A percentile compares a stretch with the other conserved stretches of the same genome.
Evolutionary conservation across 768 basidiomycete species (phyloP).

Genomic region (Psilocybe sp.): DNA sequence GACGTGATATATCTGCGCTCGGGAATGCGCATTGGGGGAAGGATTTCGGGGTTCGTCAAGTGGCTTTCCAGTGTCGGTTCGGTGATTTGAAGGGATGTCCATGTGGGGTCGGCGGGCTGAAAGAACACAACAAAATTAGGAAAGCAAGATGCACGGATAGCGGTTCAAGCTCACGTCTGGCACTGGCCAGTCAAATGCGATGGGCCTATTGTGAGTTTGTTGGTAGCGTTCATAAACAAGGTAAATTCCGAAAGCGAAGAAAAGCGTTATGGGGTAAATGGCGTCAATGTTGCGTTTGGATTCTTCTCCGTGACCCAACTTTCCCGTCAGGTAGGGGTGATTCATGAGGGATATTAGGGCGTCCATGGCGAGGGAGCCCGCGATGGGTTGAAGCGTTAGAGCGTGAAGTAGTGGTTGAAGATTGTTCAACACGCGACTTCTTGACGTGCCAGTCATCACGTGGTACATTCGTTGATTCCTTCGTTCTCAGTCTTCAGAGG

Average conservation of each 20-base stretch:
- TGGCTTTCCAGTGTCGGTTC: conserved; percentile 69
- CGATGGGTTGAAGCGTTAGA: conserved; percentile 9
- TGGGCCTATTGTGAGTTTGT: conserved; percentile 68
- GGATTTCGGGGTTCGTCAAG: conserved; percentile 47
- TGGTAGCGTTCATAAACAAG: conserved; percentile 74
- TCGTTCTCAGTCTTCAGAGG: neutral
- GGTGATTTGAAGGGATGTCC: conserved; percentile 50
- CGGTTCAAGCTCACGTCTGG: conserved; percentile 51
- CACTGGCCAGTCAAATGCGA: conserved; percentile 56
- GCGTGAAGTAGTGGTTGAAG: conserved; percentile 1
- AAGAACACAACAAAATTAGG: neutral
- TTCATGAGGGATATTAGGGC: conserved; percentile 46
- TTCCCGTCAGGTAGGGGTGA: conserved; percentile 51
- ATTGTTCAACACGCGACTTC: conserved; percentile 24
- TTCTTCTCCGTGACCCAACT: conserved; percentile 45
- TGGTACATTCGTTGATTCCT: conserved; percentile 5
- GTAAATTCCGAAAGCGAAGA: conserved; percentile 78
- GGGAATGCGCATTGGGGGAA: conserved; percentile 42
- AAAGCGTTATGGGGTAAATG: conserved; percentile 62
- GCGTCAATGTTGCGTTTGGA: conserved; percentile 55
- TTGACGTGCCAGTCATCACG: conserved; percentile 4
- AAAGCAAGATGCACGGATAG: conserved; percentile 1
- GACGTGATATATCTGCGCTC: conserved; percentile 78
- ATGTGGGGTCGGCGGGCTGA: conserved; percentile 61
- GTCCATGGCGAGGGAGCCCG: conserved; percentile 33